A percentile compares a stretch with the other conserved stretches of the same genome.
Conservation (phyloP, 371 early-diverging fungal species). For the Mucor irregularis region DNA sequence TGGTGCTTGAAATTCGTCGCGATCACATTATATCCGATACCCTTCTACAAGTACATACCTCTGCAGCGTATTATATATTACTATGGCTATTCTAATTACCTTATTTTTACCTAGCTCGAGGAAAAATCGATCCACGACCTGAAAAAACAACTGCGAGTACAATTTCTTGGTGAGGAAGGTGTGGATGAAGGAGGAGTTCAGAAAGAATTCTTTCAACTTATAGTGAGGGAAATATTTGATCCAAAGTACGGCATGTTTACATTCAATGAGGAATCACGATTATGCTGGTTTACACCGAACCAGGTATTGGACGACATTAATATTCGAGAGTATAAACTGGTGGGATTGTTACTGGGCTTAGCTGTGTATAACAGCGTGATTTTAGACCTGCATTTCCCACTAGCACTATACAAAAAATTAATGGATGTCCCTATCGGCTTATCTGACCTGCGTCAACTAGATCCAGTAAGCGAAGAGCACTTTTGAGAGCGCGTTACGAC, state of each 20-base stretch:
- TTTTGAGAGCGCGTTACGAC: not conserved
- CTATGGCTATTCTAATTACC: too few relatives aligned
- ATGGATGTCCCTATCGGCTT: conserved; percentile 60
- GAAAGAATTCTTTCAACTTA: conserved; percentile 93
- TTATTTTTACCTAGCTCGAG: conserved; percentile 55
- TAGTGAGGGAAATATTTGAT: conserved; percentile 90
- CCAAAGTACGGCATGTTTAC: conserved; percentile 91
- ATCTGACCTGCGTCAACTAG: conserved; percentile 59
- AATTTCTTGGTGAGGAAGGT: conserved; percentile 88
- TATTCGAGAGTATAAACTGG: conserved; percentile 80
- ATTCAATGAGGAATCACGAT: conserved; percentile 79
- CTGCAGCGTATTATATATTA: too few relatives aligned
- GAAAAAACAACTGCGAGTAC: conserved; percentile 85
- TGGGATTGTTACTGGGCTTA: conserved; percentile 83
- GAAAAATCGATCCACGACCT: conserved; percentile 80
- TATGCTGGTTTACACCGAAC: conserved; percentile 86
- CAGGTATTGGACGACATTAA: conserved; percentile 61
- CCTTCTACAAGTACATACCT: conserved; percentile 65
- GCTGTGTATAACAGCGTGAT: conserved; percentile 82
- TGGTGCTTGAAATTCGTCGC: conserved; percentile 81
- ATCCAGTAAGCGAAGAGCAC: conserved; percentile 53
- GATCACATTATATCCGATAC: conserved; percentile 79
- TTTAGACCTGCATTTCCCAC: conserved; percentile 78
- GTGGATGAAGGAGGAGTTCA: conserved; percentile 94
- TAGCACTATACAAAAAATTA: conserved; percentile 84